Conservation (phyloP, 331 rosid species). For the Phaseolus coccineus region DNA sequence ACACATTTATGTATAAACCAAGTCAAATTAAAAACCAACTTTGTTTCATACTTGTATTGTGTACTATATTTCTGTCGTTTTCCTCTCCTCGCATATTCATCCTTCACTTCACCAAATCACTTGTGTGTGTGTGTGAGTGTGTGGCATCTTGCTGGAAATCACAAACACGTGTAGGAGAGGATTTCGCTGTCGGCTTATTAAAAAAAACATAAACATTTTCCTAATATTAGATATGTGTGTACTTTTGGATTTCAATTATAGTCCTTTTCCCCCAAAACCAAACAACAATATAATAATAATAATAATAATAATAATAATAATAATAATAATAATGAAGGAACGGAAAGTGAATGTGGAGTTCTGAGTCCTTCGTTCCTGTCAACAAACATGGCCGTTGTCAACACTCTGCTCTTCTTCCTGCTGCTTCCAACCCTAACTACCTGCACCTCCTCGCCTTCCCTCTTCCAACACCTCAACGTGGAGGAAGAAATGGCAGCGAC, state of each 20-base stretch:
- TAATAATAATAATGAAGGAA: not conserved
- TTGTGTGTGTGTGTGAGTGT: not conserved
- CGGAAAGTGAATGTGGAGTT: not conserved
- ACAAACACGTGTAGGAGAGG: not conserved
- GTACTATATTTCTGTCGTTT: no score
- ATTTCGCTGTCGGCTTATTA: not conserved
- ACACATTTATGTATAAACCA: no score
- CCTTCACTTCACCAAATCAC: no score
- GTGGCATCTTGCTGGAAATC: conserved; percentile 26
- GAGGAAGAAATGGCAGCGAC: conserved; percentile 40
- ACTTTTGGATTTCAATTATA: no score
- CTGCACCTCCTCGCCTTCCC: conserved; percentile 23
- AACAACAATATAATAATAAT: not conserved
- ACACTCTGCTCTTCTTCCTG: not conserved
- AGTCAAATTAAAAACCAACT: no score
- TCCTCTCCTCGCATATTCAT: no score
- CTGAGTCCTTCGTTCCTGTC: not conserved
- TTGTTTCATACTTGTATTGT: no score
- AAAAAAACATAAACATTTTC: no score
- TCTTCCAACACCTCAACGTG: conserved; percentile 48
- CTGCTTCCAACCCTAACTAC: not conserved
- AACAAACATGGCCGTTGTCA: not conserved
- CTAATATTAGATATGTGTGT: no score
- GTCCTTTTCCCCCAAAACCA: not conserved
- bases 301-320: no score